These are phyloP conservation scores for Rhodosporidiobolus odoratus DNA, from an alignment of 768 basidiomycete species.

Conservation along the genomic window DNA sequence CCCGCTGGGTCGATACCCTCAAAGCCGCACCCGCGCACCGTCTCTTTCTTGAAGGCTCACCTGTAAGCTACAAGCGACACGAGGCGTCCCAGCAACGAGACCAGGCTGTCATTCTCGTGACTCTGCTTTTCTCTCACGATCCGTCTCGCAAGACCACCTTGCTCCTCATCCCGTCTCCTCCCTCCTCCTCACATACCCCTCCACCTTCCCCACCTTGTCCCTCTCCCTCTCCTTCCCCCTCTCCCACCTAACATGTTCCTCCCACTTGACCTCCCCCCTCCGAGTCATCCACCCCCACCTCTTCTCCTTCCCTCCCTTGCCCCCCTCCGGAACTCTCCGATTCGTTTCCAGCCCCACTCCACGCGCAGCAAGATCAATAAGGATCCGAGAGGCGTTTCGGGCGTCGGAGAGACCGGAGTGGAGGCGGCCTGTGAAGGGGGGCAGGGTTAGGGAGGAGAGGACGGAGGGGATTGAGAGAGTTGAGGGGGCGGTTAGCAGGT, in stretches of 20 bases:
- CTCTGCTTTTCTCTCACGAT: too few species aligned
- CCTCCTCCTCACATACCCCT: neutral
- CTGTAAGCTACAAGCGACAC: too few species aligned
- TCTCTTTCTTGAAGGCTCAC: too few species aligned
- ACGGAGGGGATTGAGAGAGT: constrained; percentile 68
- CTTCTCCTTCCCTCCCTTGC: constrained; percentile 23
- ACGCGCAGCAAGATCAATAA: constrained; percentile 66
- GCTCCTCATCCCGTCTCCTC: neutral
- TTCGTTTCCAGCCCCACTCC: constrained; percentile 14
- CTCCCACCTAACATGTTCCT: neutral
- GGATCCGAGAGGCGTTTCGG: constrained; percentile 76
- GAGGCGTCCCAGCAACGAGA: too few species aligned
- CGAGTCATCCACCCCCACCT: constrained; percentile 35
- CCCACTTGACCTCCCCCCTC: constrained; percentile 12
- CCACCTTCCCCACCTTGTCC: neutral
- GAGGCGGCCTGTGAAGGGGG: constrained; percentile 70
- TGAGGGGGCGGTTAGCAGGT: constrained; percentile 23
- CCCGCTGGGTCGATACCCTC: too few species aligned
- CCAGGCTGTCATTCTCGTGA: too few species aligned
- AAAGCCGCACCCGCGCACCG: too few species aligned
- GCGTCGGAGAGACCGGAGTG: constrained; percentile 91
- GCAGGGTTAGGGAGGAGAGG: constrained; percentile 64
- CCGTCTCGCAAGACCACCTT: too few species aligned
- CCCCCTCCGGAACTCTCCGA: constrained; percentile 33
- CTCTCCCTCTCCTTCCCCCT: neutral